A percentile compares a stretch with the other conserved stretches of the same genome.
Conservation (phyloP, 2,329 filamentous ascomycete genomes). For the Metarhizium anisopliae region DNA sequence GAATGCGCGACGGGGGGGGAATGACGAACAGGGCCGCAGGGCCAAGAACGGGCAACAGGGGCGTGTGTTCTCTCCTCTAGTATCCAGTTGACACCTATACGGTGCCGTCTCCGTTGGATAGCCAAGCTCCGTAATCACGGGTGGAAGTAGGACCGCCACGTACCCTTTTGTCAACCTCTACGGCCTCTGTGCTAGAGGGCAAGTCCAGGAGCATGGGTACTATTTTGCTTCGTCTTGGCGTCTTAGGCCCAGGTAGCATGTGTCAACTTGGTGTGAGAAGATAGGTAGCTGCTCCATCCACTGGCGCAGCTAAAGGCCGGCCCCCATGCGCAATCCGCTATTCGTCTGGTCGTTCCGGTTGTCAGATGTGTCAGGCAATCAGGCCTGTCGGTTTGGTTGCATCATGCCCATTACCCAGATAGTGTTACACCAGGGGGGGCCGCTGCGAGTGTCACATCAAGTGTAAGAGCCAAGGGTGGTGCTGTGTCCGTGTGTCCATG, state of each 20-base stretch:
- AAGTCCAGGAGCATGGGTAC: neutral
- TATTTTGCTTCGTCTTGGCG: conserved; percentile 2
- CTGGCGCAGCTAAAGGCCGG: neutral
- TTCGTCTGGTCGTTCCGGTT: neutral
- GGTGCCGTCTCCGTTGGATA: neutral
- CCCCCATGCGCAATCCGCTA: neutral
- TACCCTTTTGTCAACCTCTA: neutral
- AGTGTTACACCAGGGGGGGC: neutral
- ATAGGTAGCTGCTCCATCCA: neutral
- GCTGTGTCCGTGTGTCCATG: neutral
- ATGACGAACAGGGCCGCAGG: neutral
- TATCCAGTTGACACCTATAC: neutral
- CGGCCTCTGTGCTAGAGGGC: neutral
- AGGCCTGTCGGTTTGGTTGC: neutral
- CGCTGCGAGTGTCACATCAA: neutral
- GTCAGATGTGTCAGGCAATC: neutral
- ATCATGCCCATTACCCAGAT: neutral
- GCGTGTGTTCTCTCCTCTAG: neutral
- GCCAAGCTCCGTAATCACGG: neutral
- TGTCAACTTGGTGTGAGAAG: neutral
- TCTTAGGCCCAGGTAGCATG: neutral
- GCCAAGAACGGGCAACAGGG: neutral
- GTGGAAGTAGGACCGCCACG: neutral
- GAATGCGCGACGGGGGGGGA: neutral
- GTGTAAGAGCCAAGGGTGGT: neutral